Evolutionary conservation across 2,329 filamentous ascomycete genomes (phyloP).

Genomic region (Colletotrichum camelliae): DNA sequence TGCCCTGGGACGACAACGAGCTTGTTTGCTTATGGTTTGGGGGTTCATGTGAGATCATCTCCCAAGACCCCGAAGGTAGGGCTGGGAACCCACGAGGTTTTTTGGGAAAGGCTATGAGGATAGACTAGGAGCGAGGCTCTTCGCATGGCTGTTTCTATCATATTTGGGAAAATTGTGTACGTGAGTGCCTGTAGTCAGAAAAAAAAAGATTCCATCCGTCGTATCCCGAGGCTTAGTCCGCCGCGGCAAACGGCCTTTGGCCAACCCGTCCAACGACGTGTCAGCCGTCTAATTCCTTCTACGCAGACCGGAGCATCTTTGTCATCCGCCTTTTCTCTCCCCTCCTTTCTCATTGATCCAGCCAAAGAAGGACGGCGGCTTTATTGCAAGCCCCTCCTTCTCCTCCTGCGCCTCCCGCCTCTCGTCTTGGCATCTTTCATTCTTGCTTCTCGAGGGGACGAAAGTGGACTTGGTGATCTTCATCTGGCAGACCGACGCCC

Average conservation of each 20-base stretch:
- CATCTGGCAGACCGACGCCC: not conserved
- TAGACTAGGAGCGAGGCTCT: not conserved
- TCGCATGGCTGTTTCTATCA: not conserved
- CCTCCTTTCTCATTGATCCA: not conserved
- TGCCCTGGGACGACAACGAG: not conserved
- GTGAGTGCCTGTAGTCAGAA: not conserved
- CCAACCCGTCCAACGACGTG: not conserved
- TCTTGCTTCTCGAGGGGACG: not conserved
- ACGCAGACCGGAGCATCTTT: not conserved
- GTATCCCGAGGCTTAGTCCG: not conserved
- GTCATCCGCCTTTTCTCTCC: not conserved
- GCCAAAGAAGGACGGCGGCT: not conserved
- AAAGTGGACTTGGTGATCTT: not conserved
- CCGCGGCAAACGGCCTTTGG: not conserved
- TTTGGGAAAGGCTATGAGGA: not conserved
- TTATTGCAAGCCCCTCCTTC: not conserved
- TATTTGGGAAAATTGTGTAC: not conserved
- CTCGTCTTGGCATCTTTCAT: constrained; percentile 1
- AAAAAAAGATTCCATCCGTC: not conserved
- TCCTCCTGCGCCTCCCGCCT: not conserved
- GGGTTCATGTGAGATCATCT: not conserved
- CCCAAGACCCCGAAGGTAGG: not conserved
- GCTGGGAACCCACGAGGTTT: not conserved
- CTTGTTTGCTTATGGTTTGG: not conserved
- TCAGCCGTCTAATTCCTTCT: not conserved